Percentiles rank a stretch among this genome's conserved stretches.
phyloP scores from a whole-genome alignment of 495 filamentous ascomycete species.

The Penicillium cosmopolitanum region DNA sequence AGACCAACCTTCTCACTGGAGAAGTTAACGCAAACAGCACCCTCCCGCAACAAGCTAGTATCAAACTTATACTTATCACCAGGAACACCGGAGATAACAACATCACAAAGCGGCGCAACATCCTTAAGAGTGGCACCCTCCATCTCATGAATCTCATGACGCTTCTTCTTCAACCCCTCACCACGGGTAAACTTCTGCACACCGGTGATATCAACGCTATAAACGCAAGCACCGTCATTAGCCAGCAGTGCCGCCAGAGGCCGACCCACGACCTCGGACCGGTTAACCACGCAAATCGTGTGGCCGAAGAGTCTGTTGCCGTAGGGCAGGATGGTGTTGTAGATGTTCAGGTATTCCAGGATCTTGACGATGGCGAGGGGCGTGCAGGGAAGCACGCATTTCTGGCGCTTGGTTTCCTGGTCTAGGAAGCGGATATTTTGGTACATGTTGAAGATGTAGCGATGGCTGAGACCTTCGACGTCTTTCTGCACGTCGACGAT shows the following conservation, averaged over 20 bases:
- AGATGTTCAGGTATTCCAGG: constrained; percentile 90
- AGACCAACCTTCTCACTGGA: constrained; percentile 77
- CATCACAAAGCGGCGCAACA: constrained; percentile 84
- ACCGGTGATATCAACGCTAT: constrained; percentile 88
- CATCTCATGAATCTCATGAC: constrained; percentile 83
- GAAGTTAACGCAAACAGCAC: constrained; percentile 96
- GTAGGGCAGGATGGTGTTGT: constrained; percentile 94
- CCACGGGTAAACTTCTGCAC: constrained; percentile 93
- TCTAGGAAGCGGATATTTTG: constrained; percentile 96
- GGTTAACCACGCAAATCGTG: constrained; percentile 93
- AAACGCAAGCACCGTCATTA: constrained; percentile 94
- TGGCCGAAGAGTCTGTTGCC: constrained; percentile 90
- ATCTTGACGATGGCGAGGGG: constrained; percentile 96
- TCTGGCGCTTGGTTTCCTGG: constrained; percentile 70
- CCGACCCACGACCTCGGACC: constrained; percentile 91
- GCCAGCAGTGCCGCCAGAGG: constrained; percentile 93
- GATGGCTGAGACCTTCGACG: constrained; percentile 92
- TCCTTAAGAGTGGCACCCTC: constrained; percentile 75
- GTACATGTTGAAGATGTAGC: constrained; percentile 99
- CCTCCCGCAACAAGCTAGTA: constrained; percentile 76
- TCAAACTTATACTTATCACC: constrained; percentile 85
- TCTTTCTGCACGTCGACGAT: constrained; percentile 89
- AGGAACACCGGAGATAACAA: constrained; percentile 94
- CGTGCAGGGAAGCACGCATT: constrained; percentile 93
- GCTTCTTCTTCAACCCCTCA: constrained; percentile 74